A percentile compares a stretch with the other conserved stretches of the same genome.
Evolutionary conservation across 768 basidiomycete species (phyloP).

Genomic region (Cyclocybe cylindracea): DNA sequence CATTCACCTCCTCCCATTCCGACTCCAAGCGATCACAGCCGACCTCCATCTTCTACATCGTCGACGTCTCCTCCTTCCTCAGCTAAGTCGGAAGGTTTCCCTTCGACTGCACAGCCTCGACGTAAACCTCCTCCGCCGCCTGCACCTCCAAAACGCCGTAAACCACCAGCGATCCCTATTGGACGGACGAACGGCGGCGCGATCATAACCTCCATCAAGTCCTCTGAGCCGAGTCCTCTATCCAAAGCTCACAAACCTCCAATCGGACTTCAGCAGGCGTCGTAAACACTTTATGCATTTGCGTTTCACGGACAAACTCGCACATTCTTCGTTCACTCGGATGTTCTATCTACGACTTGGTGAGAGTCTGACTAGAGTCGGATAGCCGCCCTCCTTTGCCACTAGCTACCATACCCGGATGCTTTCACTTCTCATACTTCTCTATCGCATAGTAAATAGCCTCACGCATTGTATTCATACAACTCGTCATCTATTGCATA

Average conservation of each 20-base stretch:
- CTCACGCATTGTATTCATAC: too few species aligned
- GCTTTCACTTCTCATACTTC: too few species aligned
- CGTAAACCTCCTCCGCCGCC: constrained; percentile 58
- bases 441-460: too few species aligned
- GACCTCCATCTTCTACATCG: constrained; percentile 8
- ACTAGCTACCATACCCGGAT: too few species aligned
- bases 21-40: neutral
- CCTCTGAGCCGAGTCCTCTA: constrained; percentile 38
- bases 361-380: too few species aligned
- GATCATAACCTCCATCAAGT: constrained; percentile 61
- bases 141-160: constrained; percentile 67
- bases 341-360: too few species aligned
- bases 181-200: constrained; percentile 49
- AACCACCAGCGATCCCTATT: constrained; percentile 70
- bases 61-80: constrained; percentile 16
- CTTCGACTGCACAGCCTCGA: constrained; percentile 19
- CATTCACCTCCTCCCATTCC: constrained; percentile 7
- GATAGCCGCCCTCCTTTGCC: too few species aligned
- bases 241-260: constrained; percentile 26
- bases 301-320: neutral
- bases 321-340: neutral
- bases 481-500: too few species aligned
- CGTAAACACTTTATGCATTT: constrained; percentile 1
- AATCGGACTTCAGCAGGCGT: constrained; percentile 19
- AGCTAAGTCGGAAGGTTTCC: constrained; percentile 14